Base-by-base conservation (phyloP, 257 asterid genomes). In the Solanum etuberosum region DNA sequence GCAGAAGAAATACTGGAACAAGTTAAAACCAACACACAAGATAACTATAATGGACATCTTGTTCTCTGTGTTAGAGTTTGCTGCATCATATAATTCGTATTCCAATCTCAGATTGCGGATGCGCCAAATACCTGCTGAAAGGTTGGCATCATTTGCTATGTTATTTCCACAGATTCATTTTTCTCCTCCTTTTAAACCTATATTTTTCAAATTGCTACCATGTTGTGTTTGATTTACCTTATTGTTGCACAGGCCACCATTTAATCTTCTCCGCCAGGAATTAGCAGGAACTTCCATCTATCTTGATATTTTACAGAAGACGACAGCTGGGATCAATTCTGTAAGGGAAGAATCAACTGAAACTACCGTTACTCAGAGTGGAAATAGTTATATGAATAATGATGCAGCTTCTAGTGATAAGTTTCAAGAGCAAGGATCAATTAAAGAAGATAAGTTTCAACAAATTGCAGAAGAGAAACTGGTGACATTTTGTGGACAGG, bases 201-300 rank as follows among this genome's bases (percentile, higher is more conserved):
- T 20, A 85, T 85, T 77, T 77, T 51, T 85, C 72, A 86, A 78
- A 67, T 71, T 43, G 70, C 21, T 65, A 63, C 73, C 25, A n/a
- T 35, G 86, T 34, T 71, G 74, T 54, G 46, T 54, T 68, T 86
- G 73, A 78, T 67, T 31, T 84, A 13, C 76, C 76, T 89, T 90
- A 81, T 89, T 87, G 81, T 86, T 89, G 90, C 76, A 85, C 92
- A 97, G 99, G 93, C 98, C 96, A 84, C 98, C 99, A 6, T 91
- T 92, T 90, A 97, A 97, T 92, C 99, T 97, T 94, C 98, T 97
- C 76, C 99, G 99, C 81, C 99, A 97, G 90, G 99, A 97, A 91
- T 89, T 97, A 88, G 94, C 98, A 88, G 99, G 98, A 88, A 95
- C 99, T 7, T 92, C 95, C 92, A 93, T 97, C 91, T 97, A 97